Base-by-base conservation (phyloP, 2,329 filamentous ascomycete species). In the Thelonectria olida region DNA sequence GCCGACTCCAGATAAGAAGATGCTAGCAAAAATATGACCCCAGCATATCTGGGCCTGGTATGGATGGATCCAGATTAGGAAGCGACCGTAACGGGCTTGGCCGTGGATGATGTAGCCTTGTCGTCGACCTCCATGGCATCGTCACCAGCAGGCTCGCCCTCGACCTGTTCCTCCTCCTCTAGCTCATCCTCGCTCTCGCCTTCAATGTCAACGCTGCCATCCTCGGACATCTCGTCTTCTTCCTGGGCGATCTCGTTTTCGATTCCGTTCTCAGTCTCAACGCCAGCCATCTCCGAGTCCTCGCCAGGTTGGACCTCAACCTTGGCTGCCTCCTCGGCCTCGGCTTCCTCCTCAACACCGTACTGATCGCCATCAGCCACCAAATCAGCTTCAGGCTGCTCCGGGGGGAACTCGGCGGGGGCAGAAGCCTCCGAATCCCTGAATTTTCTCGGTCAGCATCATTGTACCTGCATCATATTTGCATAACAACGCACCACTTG, bases 391-490 rank as follows among this genome's bases (percentile, higher is more conserved):
- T 99, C 96, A 41, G 96, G 96, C 81, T 99, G 96, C 77, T 99
- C 96, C 63, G 96, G 96, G 27, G 96, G 96, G 78, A 92, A 99
- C 80, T 99, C 95, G 66, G 96, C 90, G 2, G 96, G 96, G 27
- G 96, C 96, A 76, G 93, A 96, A 67, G 94, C 95, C 74, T 99
- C 96, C n/a, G 92, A 96, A 75, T 99, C 96, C 94, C 94, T 97
- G 66, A 6, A 27, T 13, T 25, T 52, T 20, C 34, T 65, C 45
- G 64, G 58, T 23, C 20, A n/a, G 20, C 4, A 8, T 7, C 27
- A 2, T 13, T 23, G 3, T 47, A 9, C 19, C n/a, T n/a, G 25
- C 28, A 42, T 41, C 31, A 22, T 12, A n/a, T 31, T 19, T 8
- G 17, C 23, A 17, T 9, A 5, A 19, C 36, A 48, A 80, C 87